Conservation (phyloP, 768 basidiomycete species). For the Kwoniella dejecticola region DNA sequence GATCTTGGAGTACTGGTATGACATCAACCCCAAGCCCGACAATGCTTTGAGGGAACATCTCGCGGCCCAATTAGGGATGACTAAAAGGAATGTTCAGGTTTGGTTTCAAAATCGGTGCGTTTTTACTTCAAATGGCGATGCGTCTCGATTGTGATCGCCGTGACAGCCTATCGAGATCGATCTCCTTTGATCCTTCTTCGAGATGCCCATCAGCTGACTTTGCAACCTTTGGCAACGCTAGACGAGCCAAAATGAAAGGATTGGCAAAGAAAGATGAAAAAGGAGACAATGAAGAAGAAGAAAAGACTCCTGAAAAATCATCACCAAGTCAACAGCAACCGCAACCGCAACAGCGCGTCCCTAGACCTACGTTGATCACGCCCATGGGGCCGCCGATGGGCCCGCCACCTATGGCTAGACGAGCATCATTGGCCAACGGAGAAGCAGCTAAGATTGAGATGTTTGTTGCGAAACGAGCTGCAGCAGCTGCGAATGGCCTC, state of each 20-base stretch:
- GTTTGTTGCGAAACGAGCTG: slow-evolving; percentile 37
- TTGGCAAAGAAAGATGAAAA: slow-evolving; percentile 37
- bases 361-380: slow-evolving; percentile 16
- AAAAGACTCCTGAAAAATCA: slow-evolving; percentile 21
- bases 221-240: neutral
- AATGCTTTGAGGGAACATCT: slow-evolving; percentile 71
- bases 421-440: slow-evolving; percentile 44
- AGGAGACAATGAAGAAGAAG: slow-evolving; percentile 17
- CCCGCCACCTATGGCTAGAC: slow-evolving; percentile 31
- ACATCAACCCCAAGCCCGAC: slow-evolving; percentile 88
- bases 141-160: too few species aligned
- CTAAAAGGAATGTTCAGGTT: slow-evolving; percentile 91
- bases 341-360: neutral
- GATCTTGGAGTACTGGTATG: slow-evolving; percentile 84
- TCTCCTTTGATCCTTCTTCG: too few species aligned
- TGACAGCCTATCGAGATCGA: too few species aligned
- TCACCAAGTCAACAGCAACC: neutral
- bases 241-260: slow-evolving; percentile 46
- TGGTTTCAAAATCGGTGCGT: slow-evolving; percentile 58
- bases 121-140: neutral
- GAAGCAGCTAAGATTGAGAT: slow-evolving; percentile 41
- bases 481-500: slow-evolving; percentile 11
- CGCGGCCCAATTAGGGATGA: slow-evolving; percentile 83
- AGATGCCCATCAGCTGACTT: too few species aligned
- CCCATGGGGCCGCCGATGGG: slow-evolving; percentile 27